Evolutionary conservation across 371 early-diverging fungal species (phyloP).

Genomic region (Actinomortierella ambigua): DNA sequence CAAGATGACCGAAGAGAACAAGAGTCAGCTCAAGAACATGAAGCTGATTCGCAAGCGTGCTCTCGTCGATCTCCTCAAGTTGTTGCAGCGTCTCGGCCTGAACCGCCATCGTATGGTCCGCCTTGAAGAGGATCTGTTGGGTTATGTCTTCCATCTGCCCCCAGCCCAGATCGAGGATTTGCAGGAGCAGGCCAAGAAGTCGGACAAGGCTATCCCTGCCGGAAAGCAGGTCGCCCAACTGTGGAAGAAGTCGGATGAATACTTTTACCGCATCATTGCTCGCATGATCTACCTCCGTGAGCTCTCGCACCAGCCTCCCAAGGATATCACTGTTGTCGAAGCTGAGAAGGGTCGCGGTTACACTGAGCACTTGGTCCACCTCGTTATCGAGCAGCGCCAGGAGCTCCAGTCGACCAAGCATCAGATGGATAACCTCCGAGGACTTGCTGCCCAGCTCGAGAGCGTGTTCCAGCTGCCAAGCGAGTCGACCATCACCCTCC

Average conservation of each 20-base stretch:
- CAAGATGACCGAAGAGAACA: conserved; percentile 68
- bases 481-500: conserved; percentile 28
- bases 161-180: conserved; percentile 45
- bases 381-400: conserved; percentile 66
- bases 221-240: conserved; percentile 49
- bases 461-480: conserved; percentile 23
- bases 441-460: conserved; percentile 40
- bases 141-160: conserved; percentile 48
- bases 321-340: conserved; percentile 75
- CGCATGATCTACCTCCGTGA: conserved; percentile 70
- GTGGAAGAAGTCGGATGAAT: conserved; percentile 70
- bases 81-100: conserved; percentile 81
- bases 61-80: conserved; percentile 84
- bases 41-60: conserved; percentile 88
- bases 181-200: conserved; percentile 40
- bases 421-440: conserved; percentile 38
- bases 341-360: conserved; percentile 73
- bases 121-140: conserved; percentile 49
- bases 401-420: conserved; percentile 46
- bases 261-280: conserved; percentile 75
- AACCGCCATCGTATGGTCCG: conserved; percentile 55
- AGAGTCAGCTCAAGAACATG: conserved; percentile 71
- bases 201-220: conserved; percentile 30
- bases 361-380: conserved; percentile 71
- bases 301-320: conserved; percentile 60